Conservation (phyloP, 2,329 filamentous ascomycete genomes). For the Fusarium sulawesiense region DNA sequence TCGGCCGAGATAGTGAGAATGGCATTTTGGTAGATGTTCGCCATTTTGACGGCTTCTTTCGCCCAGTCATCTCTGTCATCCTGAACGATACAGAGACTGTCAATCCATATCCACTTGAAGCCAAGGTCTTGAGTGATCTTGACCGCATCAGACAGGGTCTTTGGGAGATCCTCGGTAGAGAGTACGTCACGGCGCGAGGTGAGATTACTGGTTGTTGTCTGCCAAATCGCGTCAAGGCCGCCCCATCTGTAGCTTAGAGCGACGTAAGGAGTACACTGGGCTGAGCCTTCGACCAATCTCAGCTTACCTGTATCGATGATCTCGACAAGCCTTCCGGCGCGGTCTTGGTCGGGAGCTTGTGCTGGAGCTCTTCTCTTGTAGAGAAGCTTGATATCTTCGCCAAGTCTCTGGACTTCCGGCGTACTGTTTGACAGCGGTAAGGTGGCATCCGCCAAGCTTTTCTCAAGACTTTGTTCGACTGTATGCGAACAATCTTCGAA, state of each 20-base stretch:
- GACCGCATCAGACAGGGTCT: background rate
- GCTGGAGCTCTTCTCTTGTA: background rate
- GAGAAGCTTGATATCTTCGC: background rate
- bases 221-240: background rate
- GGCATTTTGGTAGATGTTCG: slow-evolving; percentile 7
- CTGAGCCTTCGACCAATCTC: background rate
- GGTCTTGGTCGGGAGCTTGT: background rate
- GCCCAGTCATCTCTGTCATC: slow-evolving; percentile 1
- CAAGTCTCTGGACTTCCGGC: too few relatives aligned
- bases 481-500: background rate
- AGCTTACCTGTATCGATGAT: background rate
- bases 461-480: background rate
- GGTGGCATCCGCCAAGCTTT: rapidly evolving
- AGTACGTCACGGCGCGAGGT: background rate
- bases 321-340: background rate
- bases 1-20: slow-evolving; percentile 1
- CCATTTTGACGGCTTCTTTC: slow-evolving; percentile 12
- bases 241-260: slow-evolving; percentile 14
- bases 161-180: background rate
- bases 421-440: too few relatives aligned
- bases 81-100: slow-evolving; percentile 12
- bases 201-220: background rate
- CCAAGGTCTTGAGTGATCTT: background rate
- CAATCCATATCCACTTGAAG: background rate
- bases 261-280: background rate